Evolutionary conservation across 257 asterid species (phyloP), one percentile per base, ranked within the genome.

Genomic region (Solanum tarapatanum): DNA sequence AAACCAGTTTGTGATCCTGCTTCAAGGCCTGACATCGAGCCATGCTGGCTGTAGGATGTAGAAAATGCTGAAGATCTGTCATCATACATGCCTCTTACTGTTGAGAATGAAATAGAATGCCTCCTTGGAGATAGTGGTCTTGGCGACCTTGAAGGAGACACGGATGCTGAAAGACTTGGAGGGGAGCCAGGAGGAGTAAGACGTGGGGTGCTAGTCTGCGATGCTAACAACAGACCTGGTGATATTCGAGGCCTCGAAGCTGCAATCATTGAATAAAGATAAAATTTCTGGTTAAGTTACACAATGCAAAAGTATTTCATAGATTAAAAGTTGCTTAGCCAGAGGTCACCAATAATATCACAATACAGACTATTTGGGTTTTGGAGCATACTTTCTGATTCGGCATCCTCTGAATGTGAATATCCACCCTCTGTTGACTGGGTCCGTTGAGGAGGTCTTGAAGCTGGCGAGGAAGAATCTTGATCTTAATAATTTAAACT

Each of bases 181-280:
- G 99, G 99, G 60, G 98, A 97, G 70, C 91, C 94, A 35, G 98
- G 97, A 89, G 98, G 99, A 3, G 98, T 97, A 11, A 93, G 89
- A 83, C 92, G 94, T 60, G 98, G 99, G 19, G 99, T 97, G 92
- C 89, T 94, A 68, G 92, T 89, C 85, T 97, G 98, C 12, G 99
- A 97, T 68, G 96, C 98, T 68, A 94, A 91, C 91, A 94, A 87
- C 84, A 92, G 85, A 89, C 95, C 93, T 48, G 89, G 93, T 17
- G 98, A 88, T 87, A 90, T 87, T 24, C 96, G 98, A 1, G 97
- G 93, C 91, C 92, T 92, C 66, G 85, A 55, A 26, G 90, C 96
- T 94, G 91, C 86, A 66, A 86, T 7, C 82, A 86, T 19, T 68
- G 60, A 79, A 24, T 66, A 88, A 84, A 45, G 19, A 86, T 32